Percentiles rank a stretch among this genome's conserved stretches.
phyloP scores from a whole-genome alignment of 2,329 filamentous ascomycete genomes.

The Aureobasidium melanogenum region DNA sequence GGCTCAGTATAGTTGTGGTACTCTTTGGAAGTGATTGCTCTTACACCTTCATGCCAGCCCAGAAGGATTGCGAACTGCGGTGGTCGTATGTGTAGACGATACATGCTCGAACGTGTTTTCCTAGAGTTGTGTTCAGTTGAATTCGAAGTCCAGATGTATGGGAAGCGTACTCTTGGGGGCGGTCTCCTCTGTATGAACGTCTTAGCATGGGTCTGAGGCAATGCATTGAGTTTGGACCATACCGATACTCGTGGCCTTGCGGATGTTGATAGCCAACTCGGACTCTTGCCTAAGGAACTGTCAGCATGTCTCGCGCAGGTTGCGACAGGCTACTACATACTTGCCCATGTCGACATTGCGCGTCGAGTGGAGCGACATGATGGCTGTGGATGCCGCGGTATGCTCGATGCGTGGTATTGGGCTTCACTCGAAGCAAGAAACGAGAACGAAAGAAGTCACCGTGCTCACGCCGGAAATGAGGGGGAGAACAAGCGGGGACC shows the following conservation, averaged over 20 bases:
- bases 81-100: constrained; percentile 99
- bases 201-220: constrained; percentile 16
- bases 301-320: constrained; percentile 27
- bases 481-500: background rate
- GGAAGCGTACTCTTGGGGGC: constrained; percentile 52
- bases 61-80: constrained; percentile 89
- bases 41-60: constrained; percentile 97
- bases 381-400: constrained; percentile 12
- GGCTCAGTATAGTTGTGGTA: constrained; percentile 6
- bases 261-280: constrained; percentile 57
- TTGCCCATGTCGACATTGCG: constrained; percentile 55
- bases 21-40: constrained; percentile 23
- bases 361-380: constrained; percentile 30
- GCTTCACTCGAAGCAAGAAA: background rate
- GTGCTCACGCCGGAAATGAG: constrained; percentile 1
- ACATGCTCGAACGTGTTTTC: constrained; percentile 93
- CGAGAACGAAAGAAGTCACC: background rate
- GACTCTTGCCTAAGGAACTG: constrained; percentile 45
- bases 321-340: constrained; percentile 29
- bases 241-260: constrained; percentile 58
- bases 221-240: constrained; percentile 21
- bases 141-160: background rate
- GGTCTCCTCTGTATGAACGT: constrained; percentile 45
- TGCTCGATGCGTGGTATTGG: background rate
- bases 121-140: constrained; percentile 32